phyloP scores from a whole-genome alignment of 2,329 filamentous ascomycete genomes.

The Exophiala alcalophila region DNA sequence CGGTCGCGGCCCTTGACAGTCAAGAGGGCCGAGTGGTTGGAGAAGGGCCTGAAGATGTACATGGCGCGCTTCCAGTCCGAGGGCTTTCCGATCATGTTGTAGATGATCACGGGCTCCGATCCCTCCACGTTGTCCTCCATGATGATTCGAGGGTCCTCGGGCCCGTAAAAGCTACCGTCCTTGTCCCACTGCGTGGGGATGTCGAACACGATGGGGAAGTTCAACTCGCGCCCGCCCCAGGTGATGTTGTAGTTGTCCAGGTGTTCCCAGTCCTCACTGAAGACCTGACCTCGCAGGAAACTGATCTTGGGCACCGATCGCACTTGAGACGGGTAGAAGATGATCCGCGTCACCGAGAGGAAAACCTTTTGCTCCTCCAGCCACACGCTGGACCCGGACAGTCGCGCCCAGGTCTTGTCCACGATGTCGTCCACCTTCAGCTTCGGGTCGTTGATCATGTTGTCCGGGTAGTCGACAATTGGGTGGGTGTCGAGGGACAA shows the following conservation, averaged over 20 bases:
- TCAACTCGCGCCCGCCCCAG: slow-evolving; percentile 27
- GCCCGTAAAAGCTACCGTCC: slow-evolving; percentile 26
- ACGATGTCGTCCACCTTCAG: slow-evolving; percentile 19
- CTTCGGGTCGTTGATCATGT: slow-evolving; percentile 21
- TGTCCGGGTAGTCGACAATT: slow-evolving; percentile 24
- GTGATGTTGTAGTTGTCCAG: slow-evolving; percentile 29
- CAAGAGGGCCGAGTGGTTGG: slow-evolving; percentile 27
- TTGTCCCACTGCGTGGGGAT: slow-evolving; percentile 27
- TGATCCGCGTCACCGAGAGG: slow-evolving; percentile 26
- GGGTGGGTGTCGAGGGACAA: slow-evolving; percentile 22
- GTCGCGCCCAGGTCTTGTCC: slow-evolving; percentile 23
- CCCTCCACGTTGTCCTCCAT: slow-evolving; percentile 30
- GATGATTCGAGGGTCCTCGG: slow-evolving; percentile 32
- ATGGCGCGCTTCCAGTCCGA: slow-evolving; percentile 27
- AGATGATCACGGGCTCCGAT: slow-evolving; percentile 32
- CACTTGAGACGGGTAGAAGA: slow-evolving; percentile 25
- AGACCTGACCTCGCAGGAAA: slow-evolving; percentile 31
- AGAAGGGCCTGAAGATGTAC: slow-evolving; percentile 30
- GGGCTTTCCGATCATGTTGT: slow-evolving; percentile 31
- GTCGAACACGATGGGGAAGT: slow-evolving; percentile 29
- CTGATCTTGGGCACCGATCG: slow-evolving; percentile 30
- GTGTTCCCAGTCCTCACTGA: slow-evolving; percentile 30
- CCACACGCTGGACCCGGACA: slow-evolving; percentile 30
- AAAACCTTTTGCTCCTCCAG: slow-evolving; percentile 26
- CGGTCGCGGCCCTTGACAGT: slow-evolving; percentile 25